A percentile compares a stretch with the other conserved stretches of the same genome.
These are phyloP conservation scores for Trichoderma gamsii DNA, from an alignment of 495 filamentous ascomycete species.

Conservation along the genomic window DNA sequence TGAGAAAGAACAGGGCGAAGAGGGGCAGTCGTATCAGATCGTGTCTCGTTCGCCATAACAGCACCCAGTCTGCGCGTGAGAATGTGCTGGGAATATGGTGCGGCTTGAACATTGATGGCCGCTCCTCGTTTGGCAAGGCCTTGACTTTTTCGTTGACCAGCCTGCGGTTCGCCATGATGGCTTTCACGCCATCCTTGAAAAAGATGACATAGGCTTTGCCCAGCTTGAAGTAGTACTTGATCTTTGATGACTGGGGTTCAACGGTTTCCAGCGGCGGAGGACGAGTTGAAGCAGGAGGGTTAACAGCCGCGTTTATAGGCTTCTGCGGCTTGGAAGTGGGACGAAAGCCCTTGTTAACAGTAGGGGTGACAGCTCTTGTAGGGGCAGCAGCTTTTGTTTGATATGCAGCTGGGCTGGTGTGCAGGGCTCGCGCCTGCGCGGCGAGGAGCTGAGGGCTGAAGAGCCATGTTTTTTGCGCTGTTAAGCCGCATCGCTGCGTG, in stretches of 20 bases:
- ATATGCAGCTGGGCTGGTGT: neutral
- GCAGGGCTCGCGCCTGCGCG: neutral
- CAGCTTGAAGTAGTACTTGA: constrained; percentile 40
- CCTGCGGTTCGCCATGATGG: constrained; percentile 53
- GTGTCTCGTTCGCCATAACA: constrained; percentile 56
- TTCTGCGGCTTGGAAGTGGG: neutral
- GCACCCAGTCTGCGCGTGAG: constrained; percentile 28
- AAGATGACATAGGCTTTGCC: constrained; percentile 64
- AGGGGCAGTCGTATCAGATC: constrained; percentile 69
- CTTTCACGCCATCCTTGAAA: constrained; percentile 78
- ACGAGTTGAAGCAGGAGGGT: constrained; percentile 54
- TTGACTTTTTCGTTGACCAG: constrained; percentile 29
- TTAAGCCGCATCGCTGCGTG: neutral
- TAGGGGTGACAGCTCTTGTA: no score
- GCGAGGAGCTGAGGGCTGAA: neutral
- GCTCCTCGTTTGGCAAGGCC: constrained; percentile 21
- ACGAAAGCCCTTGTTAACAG: neutral
- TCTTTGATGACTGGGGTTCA: constrained; percentile 28
- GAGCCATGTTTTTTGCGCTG: neutral
- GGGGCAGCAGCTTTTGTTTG: neutral
- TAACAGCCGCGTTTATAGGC: constrained; percentile 30
- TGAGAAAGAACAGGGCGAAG: constrained; percentile 63
- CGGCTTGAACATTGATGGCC: constrained; percentile 39
- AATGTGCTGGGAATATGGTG: constrained; percentile 49
- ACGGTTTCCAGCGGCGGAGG: constrained; percentile 54